Evolutionary conservation across 768 basidiomycete species (phyloP).

Genomic region (Baorangia bicolor): DNA sequence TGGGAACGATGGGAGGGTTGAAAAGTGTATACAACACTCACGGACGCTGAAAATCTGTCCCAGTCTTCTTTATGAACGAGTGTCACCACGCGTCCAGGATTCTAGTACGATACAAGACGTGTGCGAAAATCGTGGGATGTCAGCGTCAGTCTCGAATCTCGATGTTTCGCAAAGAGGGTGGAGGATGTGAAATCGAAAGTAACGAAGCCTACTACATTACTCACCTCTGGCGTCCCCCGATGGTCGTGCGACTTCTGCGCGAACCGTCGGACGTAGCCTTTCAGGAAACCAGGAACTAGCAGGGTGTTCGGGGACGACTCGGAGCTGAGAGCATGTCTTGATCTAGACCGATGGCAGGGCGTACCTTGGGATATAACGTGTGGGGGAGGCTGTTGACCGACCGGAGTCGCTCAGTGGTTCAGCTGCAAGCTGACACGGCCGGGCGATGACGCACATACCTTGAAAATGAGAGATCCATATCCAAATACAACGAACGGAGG

Average conservation of each 20-base stretch:
- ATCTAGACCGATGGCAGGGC: not conserved
- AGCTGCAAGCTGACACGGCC: not conserved
- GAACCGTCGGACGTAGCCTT: slow-evolving; percentile 87
- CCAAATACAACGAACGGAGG: slow-evolving; percentile 77
- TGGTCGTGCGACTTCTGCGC: slow-evolving; percentile 93
- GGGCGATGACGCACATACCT: slow-evolving; percentile 39
- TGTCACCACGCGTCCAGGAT: slow-evolving; percentile 88
- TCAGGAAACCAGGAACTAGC: slow-evolving; percentile 77
- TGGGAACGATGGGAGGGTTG: not conserved
- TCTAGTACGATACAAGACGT: slow-evolving; percentile 37
- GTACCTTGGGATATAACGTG: slow-evolving; percentile 69
- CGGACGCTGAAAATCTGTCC: slow-evolving; percentile 70
- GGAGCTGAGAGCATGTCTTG: not conserved
- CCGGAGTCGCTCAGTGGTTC: not conserved
- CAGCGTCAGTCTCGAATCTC: not conserved
- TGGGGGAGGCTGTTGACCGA: slow-evolving; percentile 65
- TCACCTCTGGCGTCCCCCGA: slow-evolving; percentile 81
- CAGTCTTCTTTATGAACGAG: slow-evolving; percentile 87
- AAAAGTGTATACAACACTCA: slow-evolving; percentile 31
- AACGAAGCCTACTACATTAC: slow-evolving; percentile 3
- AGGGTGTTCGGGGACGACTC: not conserved
- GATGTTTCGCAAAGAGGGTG: not conserved
- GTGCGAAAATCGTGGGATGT: not conserved
- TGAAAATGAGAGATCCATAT: slow-evolving; percentile 92
- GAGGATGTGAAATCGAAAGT: not conserved